A percentile compares a stretch with the other conserved stretches of the same genome.
These are phyloP conservation scores for Durotheca rogersii DNA, from an alignment of 495 filamentous ascomycete species.

Conservation along the genomic window DNA sequence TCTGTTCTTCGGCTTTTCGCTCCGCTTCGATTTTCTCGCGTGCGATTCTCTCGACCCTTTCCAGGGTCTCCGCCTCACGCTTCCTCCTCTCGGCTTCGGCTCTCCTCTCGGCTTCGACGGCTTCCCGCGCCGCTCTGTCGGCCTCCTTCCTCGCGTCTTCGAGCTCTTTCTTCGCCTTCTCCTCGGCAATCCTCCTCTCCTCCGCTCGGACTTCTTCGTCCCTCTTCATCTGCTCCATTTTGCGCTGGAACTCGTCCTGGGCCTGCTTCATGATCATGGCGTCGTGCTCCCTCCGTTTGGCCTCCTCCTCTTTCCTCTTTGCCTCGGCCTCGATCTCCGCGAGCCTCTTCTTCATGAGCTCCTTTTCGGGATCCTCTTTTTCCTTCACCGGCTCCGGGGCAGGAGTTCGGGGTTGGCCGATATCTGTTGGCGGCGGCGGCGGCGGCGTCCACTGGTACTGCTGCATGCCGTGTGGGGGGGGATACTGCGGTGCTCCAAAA, in stretches of 20 bases:
- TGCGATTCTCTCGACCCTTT: slow-evolving; percentile 38
- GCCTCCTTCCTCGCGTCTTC: slow-evolving; percentile 46
- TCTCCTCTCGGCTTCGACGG: slow-evolving; percentile 40
- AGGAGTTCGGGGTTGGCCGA: slow-evolving; percentile 39
- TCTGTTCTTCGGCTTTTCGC: slow-evolving; percentile 53
- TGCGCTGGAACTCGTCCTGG: slow-evolving; percentile 37
- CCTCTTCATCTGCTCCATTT: slow-evolving; percentile 45
- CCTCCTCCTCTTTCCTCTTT: slow-evolving; percentile 39
- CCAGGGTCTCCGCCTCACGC: slow-evolving; percentile 33
- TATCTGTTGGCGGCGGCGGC: slow-evolving; percentile 50
- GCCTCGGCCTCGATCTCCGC: slow-evolving; percentile 40
- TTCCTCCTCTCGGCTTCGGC: slow-evolving; percentile 34
- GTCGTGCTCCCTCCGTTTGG: slow-evolving; percentile 47
- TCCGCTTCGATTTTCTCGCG: slow-evolving; percentile 40
- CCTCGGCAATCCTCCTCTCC: slow-evolving; percentile 34
- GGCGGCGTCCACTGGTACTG: slow-evolving; percentile 43
- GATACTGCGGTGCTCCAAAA: slow-evolving; percentile 32
- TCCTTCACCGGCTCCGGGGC: slow-evolving; percentile 40
- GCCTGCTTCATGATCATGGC: slow-evolving; percentile 47
- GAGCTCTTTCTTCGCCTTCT: slow-evolving; percentile 41
- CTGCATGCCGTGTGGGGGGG: slow-evolving; percentile 41
- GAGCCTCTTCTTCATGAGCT: slow-evolving; percentile 44
- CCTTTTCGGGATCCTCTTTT: slow-evolving; percentile 47
- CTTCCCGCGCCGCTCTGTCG: slow-evolving; percentile 43
- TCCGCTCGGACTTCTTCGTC: slow-evolving; percentile 35